A percentile compares a stretch with the other conserved stretches of the same genome.
Evolutionary conservation across 495 filamentous ascomycete genomes (phyloP).

Genomic region (Rhizodiscina lignyota): DNA sequence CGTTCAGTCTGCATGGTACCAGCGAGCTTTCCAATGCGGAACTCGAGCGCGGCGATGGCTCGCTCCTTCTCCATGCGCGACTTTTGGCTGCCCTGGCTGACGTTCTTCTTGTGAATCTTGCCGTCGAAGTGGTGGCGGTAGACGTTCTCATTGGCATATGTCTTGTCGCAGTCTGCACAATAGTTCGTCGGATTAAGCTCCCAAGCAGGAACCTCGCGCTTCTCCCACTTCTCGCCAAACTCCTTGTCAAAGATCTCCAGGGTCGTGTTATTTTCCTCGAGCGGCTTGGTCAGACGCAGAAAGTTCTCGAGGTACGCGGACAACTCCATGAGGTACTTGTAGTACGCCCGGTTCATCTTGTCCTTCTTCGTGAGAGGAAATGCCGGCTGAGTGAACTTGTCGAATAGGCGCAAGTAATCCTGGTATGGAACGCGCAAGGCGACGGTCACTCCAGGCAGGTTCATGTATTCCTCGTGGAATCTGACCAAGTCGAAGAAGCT

Average conservation of each 20-base stretch:
- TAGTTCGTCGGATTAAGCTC: slow-evolving; percentile 48
- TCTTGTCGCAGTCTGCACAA: slow-evolving; percentile 82
- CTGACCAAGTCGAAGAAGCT: slow-evolving; percentile 76
- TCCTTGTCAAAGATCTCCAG: slow-evolving; percentile 59
- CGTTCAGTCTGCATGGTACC: slow-evolving; percentile 62
- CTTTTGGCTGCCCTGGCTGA: slow-evolving; percentile 15
- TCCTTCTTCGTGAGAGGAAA: slow-evolving; percentile 56
- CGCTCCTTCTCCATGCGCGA: slow-evolving; percentile 66
- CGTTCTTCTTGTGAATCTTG: slow-evolving; percentile 58
- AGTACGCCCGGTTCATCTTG: slow-evolving; percentile 82
- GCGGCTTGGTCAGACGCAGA: slow-evolving; percentile 58
- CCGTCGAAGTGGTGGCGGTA: slow-evolving; percentile 77
- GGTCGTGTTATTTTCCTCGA: slow-evolving; percentile 69
- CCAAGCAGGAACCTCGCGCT: slow-evolving; percentile 48
- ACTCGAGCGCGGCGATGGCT: slow-evolving; percentile 78
- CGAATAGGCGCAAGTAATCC: slow-evolving; percentile 81
- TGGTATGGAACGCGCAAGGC: slow-evolving; percentile 65
- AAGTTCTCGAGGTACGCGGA: slow-evolving; percentile 74
- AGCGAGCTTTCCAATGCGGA: slow-evolving; percentile 59
- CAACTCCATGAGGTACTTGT: slow-evolving; percentile 68
- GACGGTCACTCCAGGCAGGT: slow-evolving; percentile 50
- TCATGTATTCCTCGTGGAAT: slow-evolving; percentile 76
- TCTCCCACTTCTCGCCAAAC: slow-evolving; percentile 70
- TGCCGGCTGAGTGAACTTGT: slow-evolving; percentile 59
- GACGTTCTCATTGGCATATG: slow-evolving; percentile 90